phyloP scores from a whole-genome alignment of 129 eudicot genomes.

The Glebionis coronaria region DNA sequence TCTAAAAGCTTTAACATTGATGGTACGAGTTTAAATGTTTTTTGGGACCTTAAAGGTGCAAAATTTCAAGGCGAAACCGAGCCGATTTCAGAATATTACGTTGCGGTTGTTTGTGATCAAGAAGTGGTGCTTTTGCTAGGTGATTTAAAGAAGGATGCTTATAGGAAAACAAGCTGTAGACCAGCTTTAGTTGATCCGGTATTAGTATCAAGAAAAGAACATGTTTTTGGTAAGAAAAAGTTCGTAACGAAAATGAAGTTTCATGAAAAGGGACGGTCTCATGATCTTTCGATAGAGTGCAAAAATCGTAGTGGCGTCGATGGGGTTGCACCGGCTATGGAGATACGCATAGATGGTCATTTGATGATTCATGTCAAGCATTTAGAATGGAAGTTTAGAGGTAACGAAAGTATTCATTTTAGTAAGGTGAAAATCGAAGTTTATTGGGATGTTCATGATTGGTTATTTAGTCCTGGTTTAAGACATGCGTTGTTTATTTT shows the following conservation, averaged over 20 bases:
- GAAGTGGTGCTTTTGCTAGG: constrained; percentile 83
- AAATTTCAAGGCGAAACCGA: constrained; percentile 82
- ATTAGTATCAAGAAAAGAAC: constrained; percentile 76
- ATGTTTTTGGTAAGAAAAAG: constrained; percentile 81
- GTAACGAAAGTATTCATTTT: constrained; percentile 60
- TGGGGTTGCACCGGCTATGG: constrained; percentile 77
- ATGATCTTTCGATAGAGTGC: constrained; percentile 82
- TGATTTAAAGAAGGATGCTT: constrained; percentile 79
- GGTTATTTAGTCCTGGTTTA: constrained; percentile 88
- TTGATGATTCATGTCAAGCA: constrained; percentile 74
- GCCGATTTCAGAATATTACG: constrained; percentile 86
- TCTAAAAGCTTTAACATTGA: constrained; percentile 57
- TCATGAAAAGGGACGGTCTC: constrained; percentile 72
- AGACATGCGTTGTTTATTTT: constrained; percentile 83
- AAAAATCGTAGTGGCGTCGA: constrained; percentile 30
- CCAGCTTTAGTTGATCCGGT: constrained; percentile 79
- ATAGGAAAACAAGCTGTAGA: constrained; percentile 76
- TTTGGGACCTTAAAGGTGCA: constrained; percentile 83
- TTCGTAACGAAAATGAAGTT: constrained; percentile 64
- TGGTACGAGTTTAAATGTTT: constrained; percentile 46
- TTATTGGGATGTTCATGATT: constrained; percentile 90
- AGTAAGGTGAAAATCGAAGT: constrained; percentile 64
- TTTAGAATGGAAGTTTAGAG: constrained; percentile 91
- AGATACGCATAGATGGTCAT: constrained; percentile 78
- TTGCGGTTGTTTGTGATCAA: constrained; percentile 71